Evolutionary conservation across 2,329 filamentous ascomycete genomes (phyloP).

Genomic region (Microdochium bolleyi): DNA sequence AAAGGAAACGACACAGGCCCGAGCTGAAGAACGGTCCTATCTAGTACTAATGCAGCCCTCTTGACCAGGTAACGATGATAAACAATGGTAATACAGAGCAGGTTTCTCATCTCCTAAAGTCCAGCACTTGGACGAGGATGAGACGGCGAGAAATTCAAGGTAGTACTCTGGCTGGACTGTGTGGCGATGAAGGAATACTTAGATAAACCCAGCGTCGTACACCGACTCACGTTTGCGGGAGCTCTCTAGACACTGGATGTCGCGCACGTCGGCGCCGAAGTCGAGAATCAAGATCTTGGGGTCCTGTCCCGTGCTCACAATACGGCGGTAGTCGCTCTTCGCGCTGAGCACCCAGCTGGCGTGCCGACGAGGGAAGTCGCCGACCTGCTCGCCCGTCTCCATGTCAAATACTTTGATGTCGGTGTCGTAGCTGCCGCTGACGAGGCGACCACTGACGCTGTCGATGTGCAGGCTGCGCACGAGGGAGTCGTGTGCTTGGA

Average conservation of each 20-base stretch:
- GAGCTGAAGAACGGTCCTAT: too few relatives aligned
- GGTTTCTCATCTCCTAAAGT: too few relatives aligned
- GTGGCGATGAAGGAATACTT: too few relatives aligned
- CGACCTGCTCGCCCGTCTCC: conserved; percentile 66
- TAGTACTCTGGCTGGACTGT: too few relatives aligned
- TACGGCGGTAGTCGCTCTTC: conserved; percentile 89
- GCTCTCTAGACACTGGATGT: conserved; percentile 52
- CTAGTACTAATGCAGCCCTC: too few relatives aligned
- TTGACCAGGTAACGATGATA: too few relatives aligned
- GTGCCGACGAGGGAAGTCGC: conserved; percentile 91
- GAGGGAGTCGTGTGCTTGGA: conserved; percentile 75
- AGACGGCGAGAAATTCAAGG: too few relatives aligned
- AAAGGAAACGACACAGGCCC: too few relatives aligned
- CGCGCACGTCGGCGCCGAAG: conserved; percentile 60
- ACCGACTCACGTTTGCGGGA: conserved; percentile 17
- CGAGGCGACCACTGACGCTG: conserved; percentile 72
- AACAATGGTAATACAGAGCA: too few relatives aligned
- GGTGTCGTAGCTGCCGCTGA: conserved; percentile 91
- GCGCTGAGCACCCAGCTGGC: conserved; percentile 94
- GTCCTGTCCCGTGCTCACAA: conserved; percentile 92
- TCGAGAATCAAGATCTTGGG: conserved; percentile 89
- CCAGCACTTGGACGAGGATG: too few relatives aligned
- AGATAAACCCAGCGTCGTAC: conserved; percentile 25
- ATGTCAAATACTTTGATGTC: conserved; percentile 94
- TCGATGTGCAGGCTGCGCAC: conserved; percentile 90